Percentiles rank a stretch among this genome's conserved stretches.
phyloP scores from a whole-genome alignment of 768 basidiomycete genomes.

The Lentinula boryana region DNA sequence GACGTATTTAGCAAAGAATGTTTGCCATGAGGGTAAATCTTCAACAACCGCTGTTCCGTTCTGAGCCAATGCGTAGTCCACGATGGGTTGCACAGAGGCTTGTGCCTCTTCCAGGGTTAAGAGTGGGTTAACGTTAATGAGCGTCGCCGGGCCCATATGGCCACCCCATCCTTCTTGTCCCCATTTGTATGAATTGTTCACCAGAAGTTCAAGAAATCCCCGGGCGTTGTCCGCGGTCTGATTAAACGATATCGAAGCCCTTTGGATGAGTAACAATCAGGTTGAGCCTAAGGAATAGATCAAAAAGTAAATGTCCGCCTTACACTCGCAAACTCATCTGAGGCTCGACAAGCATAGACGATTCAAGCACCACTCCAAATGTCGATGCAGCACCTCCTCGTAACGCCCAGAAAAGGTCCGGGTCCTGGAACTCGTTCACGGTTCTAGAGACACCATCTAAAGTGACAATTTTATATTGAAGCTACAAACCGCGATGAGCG shows the following conservation, averaged over 20 bases:
- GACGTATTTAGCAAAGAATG: constrained; percentile 25
- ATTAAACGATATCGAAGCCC: constrained; percentile 21
- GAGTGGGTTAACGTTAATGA: constrained; percentile 25
- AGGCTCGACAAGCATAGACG: constrained; percentile 13
- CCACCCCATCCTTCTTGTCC: constrained; percentile 31
- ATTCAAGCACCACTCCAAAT: constrained; percentile 22
- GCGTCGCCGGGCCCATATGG: constrained; percentile 17
- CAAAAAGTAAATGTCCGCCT: neutral
- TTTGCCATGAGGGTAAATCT: constrained; percentile 22
- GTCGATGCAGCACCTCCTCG: constrained; percentile 29
- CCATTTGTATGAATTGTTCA: constrained; percentile 24
- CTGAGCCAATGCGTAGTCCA: constrained; percentile 20
- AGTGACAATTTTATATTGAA: constrained; percentile 28
- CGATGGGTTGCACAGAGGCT: constrained; percentile 18
- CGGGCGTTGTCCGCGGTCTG: constrained; percentile 13
- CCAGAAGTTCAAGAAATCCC: constrained; percentile 20
- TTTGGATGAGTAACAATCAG: constrained; percentile 4
- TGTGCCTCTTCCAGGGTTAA: constrained; percentile 20
- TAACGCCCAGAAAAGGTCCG: constrained; percentile 30
- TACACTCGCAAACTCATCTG: constrained; percentile 14
- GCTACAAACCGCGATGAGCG: neutral
- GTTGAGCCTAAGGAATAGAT: no score
- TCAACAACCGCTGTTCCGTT: constrained; percentile 23
- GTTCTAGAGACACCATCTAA: constrained; percentile 25
- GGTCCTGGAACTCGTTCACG: constrained; percentile 24